Evolutionary conservation across 805 yeast genomes (phyloP).

Genomic region (Pachysolen tannophilus): DNA sequence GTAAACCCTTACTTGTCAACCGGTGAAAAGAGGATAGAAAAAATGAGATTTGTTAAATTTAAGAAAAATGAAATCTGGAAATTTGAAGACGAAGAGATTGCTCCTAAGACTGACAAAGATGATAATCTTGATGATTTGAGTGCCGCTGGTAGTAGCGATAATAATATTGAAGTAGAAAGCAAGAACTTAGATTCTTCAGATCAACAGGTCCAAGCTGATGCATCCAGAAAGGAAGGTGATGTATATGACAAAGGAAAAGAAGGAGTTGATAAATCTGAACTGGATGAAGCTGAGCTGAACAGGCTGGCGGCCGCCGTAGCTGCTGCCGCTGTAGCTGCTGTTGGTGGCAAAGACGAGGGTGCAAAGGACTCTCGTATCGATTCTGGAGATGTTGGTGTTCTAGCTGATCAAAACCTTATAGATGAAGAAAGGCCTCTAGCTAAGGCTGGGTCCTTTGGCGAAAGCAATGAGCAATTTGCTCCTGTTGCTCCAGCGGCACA

Average conservation of each 20-base stretch:
- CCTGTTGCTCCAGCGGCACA: too few species aligned
- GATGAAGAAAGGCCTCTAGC: too few species aligned
- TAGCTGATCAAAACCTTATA: too few species aligned
- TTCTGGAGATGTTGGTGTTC: too few species aligned
- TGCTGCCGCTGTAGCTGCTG: conserved; percentile 10
- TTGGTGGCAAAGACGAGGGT: too few species aligned
- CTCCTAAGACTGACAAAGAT: too few species aligned
- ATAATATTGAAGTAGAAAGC: conserved; percentile 15
- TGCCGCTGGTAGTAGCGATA: conserved; percentile 17
- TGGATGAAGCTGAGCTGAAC: conserved; percentile 15
- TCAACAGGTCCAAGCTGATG: conserved; percentile 3
- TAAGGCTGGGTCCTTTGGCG: too few species aligned
- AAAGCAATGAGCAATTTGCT: too few species aligned
- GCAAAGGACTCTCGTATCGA: too few species aligned
- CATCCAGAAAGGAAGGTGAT: neutral
- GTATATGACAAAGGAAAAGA: conserved; percentile 4
- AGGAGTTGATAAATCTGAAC: conserved; percentile 7
- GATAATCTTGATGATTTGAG: conserved; percentile 10
- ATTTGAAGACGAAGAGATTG: conserved; percentile 20
- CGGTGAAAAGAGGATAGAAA: conserved; percentile 17
- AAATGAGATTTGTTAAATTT: conserved; percentile 23
- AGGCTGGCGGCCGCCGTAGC: conserved; percentile 14
- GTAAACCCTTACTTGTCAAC: conserved; percentile 21
- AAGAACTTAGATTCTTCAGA: too few species aligned
- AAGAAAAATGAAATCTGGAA: conserved; percentile 20